These are phyloP conservation scores for Neofusicoccum parvum DNA, from an alignment of 2,329 filamentous ascomycete genomes.

Conservation along the genomic window DNA sequence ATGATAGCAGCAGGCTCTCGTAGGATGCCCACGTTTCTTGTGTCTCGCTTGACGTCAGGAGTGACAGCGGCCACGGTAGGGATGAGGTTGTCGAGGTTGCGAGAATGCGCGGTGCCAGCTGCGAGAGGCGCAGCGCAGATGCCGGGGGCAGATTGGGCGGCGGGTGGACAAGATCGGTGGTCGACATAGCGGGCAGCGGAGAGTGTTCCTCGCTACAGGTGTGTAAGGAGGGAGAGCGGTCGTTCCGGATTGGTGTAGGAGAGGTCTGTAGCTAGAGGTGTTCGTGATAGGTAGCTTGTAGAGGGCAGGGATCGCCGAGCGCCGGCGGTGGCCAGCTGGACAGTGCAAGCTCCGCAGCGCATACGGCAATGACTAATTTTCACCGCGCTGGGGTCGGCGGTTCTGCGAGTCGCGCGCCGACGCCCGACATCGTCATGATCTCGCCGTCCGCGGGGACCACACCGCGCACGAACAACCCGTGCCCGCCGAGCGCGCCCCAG, in stretches of 20 bases:
- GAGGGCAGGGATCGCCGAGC: background rate
- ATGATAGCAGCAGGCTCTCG: slow-evolving; percentile 84
- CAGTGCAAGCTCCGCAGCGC: background rate
- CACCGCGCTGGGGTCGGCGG: background rate
- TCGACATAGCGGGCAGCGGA: background rate
- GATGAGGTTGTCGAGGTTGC: slow-evolving; percentile 40
- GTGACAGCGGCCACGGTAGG: slow-evolving; percentile 54
- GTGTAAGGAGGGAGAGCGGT: background rate
- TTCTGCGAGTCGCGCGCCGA: background rate
- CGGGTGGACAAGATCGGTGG: slow-evolving; percentile 42
- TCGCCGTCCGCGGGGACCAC: slow-evolving; percentile 16
- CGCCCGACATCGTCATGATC: slow-evolving; percentile 12
- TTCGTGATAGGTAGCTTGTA: background rate
- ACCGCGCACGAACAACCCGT: slow-evolving; percentile 13
- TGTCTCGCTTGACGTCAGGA: slow-evolving; percentile 62
- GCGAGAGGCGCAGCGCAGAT: slow-evolving; percentile 50
- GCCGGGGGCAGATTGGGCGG: slow-evolving; percentile 42
- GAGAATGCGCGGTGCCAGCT: slow-evolving; percentile 46
- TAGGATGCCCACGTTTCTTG: slow-evolving; percentile 81
- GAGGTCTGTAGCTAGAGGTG: background rate
- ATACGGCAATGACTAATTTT: background rate
- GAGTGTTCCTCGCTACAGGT: background rate
- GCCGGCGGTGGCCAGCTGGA: background rate
- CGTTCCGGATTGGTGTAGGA: background rate
- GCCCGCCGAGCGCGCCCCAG: background rate